A percentile compares a stretch with the other conserved stretches of the same genome.
These are phyloP conservation scores for Sorghum bicolor DNA, from an alignment of 176 grass and related monocot species.

Conservation along the genomic window DNA sequence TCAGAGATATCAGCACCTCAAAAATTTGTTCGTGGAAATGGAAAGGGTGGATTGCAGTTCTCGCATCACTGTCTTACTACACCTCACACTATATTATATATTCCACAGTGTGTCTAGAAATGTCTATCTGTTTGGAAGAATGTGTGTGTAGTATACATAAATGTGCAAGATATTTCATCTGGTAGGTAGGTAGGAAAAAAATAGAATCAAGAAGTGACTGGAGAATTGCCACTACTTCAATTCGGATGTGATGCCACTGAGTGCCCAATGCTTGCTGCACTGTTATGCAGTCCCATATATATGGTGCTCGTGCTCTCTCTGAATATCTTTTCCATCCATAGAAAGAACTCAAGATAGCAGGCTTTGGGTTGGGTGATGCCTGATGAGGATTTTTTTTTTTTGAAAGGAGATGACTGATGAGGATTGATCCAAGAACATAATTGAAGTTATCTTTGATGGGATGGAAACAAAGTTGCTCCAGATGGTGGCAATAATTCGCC, in stretches of 20 bases:
- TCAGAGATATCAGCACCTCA: background rate
- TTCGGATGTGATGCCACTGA: background rate
- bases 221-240: background rate
- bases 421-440: background rate
- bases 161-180: background rate
- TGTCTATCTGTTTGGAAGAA: background rate
- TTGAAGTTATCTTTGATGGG: background rate
- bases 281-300: background rate
- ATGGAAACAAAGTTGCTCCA: background rate
- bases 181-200: background rate
- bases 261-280: background rate
- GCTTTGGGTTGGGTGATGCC: background rate
- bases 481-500: background rate
- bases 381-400: background rate
- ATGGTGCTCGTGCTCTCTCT: background rate
- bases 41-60: background rate
- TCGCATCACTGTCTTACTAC: background rate
- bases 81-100: background rate
- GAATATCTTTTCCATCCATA: background rate
- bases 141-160: background rate
- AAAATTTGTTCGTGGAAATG: background rate
- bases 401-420: no score
- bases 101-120: background rate
- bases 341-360: background rate
- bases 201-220: background rate